Evolutionary conservation across 345 rosid genomes (phyloP), one percentile per base, ranked within the genome.

Genomic region (Salix suchowensis): DNA sequence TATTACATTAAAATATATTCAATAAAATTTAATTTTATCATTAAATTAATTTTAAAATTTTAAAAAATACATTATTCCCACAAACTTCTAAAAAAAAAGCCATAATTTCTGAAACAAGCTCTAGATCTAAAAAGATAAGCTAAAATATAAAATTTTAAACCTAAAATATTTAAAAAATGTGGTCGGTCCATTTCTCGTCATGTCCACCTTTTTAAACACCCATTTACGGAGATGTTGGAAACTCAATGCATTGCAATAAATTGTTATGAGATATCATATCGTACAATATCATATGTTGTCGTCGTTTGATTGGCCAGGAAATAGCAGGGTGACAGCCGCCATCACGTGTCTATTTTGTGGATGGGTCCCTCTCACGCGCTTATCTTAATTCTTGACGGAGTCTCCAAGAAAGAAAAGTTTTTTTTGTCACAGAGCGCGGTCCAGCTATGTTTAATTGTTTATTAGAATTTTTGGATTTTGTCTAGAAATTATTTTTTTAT

Each of bases 141-240:
- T 36, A 5, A 5, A 36, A 36, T 36, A 36, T 1, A 36, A 32
- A 36, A 36, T 36, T 36, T 5, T 62, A 76, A 75, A 67, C 46
- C 4, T 68, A 44, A 18, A 48, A 54, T 46, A 18, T 42, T 18
- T 18, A 62, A 52, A 24, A 55, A 14, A 65, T 34, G 8, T 60
- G 68, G 81, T 37, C 24, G 13, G 67, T 55, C 62, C 62, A n/a
- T n/a, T 6, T 15, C 4, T 34, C 15, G 13, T 4, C 6, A 37
- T 67, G n/a, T 62, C 78, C 32, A 69, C n/a, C 55, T 13, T 23
- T 13, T 36, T 5, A 44, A 68, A 67, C 7, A 65, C 79, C 68
- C 85, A 16, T 79, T 78, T 76, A 37, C 80, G 85, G 86, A 82
- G 48, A 84, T 73, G 34, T 78, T 71, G 87, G 87, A 84, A 77